Evolutionary conservation across 805 yeast species (phyloP).

Genomic region (Zygoascus biomembranicola): DNA sequence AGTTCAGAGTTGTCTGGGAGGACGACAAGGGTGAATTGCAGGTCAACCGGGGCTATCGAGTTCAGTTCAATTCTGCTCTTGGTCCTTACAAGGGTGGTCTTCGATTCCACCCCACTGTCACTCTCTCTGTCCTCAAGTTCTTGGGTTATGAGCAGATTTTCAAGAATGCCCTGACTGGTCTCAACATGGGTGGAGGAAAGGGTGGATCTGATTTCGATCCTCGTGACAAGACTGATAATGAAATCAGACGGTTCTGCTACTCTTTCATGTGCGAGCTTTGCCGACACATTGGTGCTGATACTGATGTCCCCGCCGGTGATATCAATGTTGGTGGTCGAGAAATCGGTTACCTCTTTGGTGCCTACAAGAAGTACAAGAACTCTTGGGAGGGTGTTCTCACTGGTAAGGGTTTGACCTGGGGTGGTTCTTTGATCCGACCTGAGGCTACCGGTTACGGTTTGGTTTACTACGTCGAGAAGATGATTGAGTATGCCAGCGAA

Average conservation of each 20-base stretch:
- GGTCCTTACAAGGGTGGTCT: conserved; percentile 99
- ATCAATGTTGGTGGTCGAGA: conserved; percentile 98
- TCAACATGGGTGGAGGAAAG: conserved; percentile 98
- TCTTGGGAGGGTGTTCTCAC: conserved; percentile 95
- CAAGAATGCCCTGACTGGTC: conserved; percentile 96
- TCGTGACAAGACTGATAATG: conserved; percentile 85
- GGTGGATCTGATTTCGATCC: conserved; percentile 99
- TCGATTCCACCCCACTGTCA: conserved; percentile 95
- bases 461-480: conserved; percentile 93
- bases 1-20: conserved; percentile 98
- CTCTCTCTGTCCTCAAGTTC: conserved; percentile 89
- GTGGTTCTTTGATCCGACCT: conserved; percentile 98
- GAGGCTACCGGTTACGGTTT: conserved; percentile 99
- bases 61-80: conserved; percentile 94
- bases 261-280: conserved; percentile 93
- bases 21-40: conserved; percentile 86
- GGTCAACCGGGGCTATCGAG: conserved; percentile 97
- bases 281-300: conserved; percentile 93
- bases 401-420: conserved; percentile 97
- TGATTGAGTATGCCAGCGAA: conserved; percentile 86
- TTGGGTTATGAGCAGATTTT: conserved; percentile 97
- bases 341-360: conserved; percentile 92
- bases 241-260: conserved; percentile 94
- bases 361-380: conserved; percentile 86
- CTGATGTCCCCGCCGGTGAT: conserved; percentile 99